Conservation (phyloP, 768 basidiomycete species). For the Sistotremastrum niveocremeum region DNA sequence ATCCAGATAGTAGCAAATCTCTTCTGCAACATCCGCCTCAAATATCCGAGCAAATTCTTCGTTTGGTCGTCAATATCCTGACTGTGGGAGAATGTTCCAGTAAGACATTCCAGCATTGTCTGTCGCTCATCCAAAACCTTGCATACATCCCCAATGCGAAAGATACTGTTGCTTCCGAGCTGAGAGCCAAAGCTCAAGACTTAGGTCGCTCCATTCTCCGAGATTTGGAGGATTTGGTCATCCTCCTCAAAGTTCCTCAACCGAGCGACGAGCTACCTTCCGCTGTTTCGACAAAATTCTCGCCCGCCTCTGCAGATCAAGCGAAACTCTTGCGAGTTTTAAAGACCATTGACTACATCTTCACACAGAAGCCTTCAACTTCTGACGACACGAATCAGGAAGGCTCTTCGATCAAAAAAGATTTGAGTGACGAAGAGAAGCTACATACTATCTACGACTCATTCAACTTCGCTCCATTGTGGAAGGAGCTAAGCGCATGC, state of each 20-base stretch:
- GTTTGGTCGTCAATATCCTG: slow-evolving; percentile 90
- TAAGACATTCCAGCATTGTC: slow-evolving; percentile 88
- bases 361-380: slow-evolving; percentile 41
- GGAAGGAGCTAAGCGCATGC: slow-evolving; percentile 85
- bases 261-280: slow-evolving; percentile 41
- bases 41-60: slow-evolving; percentile 73
- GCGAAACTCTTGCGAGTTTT: slow-evolving; percentile 92
- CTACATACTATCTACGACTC: slow-evolving; percentile 83
- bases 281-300: slow-evolving; percentile 77
- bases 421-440: slow-evolving; percentile 37
- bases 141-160: slow-evolving; percentile 81
- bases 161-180: slow-evolving; percentile 79
- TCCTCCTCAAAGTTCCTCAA: slow-evolving; percentile 42
- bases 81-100: slow-evolving; percentile 96
- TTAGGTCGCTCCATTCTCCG: slow-evolving; percentile 62
- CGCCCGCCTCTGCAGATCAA: slow-evolving; percentile 85
- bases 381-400: slow-evolving; percentile 33
- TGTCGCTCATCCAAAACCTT: slow-evolving; percentile 84
- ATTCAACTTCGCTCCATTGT: slow-evolving; percentile 81
- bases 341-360: slow-evolving; percentile 98
- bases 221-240: slow-evolving; percentile 68
- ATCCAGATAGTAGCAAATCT: too few relatives aligned
- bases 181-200: slow-evolving; percentile 75
- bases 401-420: slow-evolving; percentile 4
- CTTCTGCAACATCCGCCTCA: slow-evolving; percentile 65